phyloP scores from a whole-genome alignment of 1,284 basidiomycete species.

The Tylopilus sp. region DNA sequence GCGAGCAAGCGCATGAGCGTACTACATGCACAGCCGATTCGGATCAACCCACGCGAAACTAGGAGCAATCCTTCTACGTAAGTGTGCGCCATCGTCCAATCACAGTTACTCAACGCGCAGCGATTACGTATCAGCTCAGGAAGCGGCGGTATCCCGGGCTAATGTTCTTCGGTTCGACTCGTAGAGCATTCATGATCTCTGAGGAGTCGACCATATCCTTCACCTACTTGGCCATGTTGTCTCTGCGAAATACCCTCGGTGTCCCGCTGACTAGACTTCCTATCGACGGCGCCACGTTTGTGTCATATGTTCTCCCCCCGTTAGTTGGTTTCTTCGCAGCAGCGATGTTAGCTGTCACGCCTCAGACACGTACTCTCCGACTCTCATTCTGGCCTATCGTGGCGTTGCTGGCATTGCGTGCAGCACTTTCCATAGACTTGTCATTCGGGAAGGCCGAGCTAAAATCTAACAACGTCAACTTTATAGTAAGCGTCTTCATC shows the following conservation, averaged over 20 bases:
- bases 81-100: too few species aligned
- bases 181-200: too few species aligned
- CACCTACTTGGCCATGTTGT: too few species aligned
- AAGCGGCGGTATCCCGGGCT: too few species aligned
- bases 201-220: background rate
- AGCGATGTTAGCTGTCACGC: constrained; percentile 45
- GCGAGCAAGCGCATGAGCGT: too few species aligned
- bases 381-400: constrained; percentile 44
- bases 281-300: background rate
- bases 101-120: too few species aligned
- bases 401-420: constrained; percentile 39
- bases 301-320: constrained; percentile 35
- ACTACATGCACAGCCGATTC: too few species aligned
- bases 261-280: background rate
- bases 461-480: constrained; percentile 37
- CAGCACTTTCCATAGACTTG: constrained; percentile 41
- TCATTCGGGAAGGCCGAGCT: constrained; percentile 34
- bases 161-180: too few species aligned
- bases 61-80: too few species aligned
- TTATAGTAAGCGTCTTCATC: constrained; percentile 30
- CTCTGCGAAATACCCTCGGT: background rate
- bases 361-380: constrained; percentile 40
- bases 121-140: too few species aligned
- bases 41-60: too few species aligned
- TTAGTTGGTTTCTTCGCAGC: constrained; percentile 42